phyloP scores from a whole-genome alignment of 805 yeast species.

The Maudiozyma pseudohumilis region DNA sequence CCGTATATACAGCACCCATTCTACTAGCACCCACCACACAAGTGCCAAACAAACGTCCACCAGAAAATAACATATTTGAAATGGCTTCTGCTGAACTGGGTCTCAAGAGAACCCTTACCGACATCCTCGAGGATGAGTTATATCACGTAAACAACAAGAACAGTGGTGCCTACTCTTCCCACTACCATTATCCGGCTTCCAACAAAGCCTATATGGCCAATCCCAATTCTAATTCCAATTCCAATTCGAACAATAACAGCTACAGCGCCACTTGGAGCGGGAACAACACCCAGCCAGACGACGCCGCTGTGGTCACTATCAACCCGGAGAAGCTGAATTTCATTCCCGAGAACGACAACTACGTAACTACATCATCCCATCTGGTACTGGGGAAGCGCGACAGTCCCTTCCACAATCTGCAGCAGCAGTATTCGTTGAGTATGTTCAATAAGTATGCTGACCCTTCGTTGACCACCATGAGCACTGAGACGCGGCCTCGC shows the following conservation, averaged over 20 bases:
- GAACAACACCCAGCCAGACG: not conserved
- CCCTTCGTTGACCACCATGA: slow-evolving; percentile 27
- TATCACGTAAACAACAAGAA: slow-evolving; percentile 15
- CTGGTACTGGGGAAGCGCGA: not conserved
- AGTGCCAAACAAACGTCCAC: no score
- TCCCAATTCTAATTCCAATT: not conserved
- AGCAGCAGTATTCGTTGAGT: slow-evolving; percentile 1
- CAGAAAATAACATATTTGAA: no score
- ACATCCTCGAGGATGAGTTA: slow-evolving; percentile 27
- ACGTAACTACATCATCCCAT: not conserved
- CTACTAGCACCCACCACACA: no score
- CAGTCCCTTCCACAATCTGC: slow-evolving; percentile 1
- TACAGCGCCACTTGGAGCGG: not conserved
- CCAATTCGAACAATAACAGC: not conserved
- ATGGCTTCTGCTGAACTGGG: slow-evolving; percentile 16
- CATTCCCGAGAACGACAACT: not conserved
- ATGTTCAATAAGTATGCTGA: slow-evolving; percentile 28
- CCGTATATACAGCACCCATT: no score
- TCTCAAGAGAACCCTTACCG: slow-evolving; percentile 26
- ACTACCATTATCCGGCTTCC: slow-evolving; percentile 4
- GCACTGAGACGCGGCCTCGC: slow-evolving; percentile 4
- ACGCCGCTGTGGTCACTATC: not conserved
- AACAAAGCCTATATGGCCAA: slow-evolving; percentile 5
- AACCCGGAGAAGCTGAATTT: slow-evolving; percentile 2
- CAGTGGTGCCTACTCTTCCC: slow-evolving; percentile 5